These are phyloP conservation scores for Ramichloridium luteum DNA, from an alignment of 2,329 filamentous ascomycete genomes.

Conservation along the genomic window DNA sequence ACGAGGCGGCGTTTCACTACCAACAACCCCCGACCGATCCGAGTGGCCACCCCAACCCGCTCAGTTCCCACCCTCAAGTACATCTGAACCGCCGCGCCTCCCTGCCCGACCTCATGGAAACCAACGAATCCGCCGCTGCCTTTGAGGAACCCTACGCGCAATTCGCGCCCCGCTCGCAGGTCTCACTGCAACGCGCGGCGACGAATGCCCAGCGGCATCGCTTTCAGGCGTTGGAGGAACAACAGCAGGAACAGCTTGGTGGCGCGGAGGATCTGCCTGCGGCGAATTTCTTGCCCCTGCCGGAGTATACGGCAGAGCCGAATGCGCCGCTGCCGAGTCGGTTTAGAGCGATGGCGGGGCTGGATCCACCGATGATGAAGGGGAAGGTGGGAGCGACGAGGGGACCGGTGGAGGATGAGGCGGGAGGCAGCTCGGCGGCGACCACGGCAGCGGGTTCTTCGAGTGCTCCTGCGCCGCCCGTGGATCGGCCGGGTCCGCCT, in stretches of 20 bases:
- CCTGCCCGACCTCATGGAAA: conserved; percentile 24
- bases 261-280: too few relatives aligned
- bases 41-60: background rate
- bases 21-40: too few relatives aligned
- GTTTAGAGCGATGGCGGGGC: conserved; percentile 25
- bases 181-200: conserved; percentile 24
- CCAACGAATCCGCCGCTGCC: conserved; percentile 14
- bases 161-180: conserved; percentile 23
- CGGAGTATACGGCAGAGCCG: conserved; percentile 57
- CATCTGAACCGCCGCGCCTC: conserved; percentile 4
- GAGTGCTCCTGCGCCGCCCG: background rate
- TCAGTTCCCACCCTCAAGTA: background rate
- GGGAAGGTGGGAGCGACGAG: too few relatives aligned
- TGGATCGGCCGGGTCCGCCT: background rate
- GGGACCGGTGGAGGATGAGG: too few relatives aligned
- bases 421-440: too few relatives aligned
- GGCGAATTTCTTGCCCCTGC: conserved; percentile 74
- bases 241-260: conserved; percentile 40
- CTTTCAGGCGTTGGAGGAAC: conserved; percentile 48
- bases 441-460: conserved; percentile 2
- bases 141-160: conserved; percentile 26
- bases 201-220: conserved; percentile 60
- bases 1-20: conserved; percentile 17
- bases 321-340: conserved; percentile 27
- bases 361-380: conserved; percentile 20